A percentile compares a stretch with the other conserved stretches of the same genome.
phyloP scores from a whole-genome alignment of 768 basidiomycete genomes.

The Gymnopilus junonius region DNA sequence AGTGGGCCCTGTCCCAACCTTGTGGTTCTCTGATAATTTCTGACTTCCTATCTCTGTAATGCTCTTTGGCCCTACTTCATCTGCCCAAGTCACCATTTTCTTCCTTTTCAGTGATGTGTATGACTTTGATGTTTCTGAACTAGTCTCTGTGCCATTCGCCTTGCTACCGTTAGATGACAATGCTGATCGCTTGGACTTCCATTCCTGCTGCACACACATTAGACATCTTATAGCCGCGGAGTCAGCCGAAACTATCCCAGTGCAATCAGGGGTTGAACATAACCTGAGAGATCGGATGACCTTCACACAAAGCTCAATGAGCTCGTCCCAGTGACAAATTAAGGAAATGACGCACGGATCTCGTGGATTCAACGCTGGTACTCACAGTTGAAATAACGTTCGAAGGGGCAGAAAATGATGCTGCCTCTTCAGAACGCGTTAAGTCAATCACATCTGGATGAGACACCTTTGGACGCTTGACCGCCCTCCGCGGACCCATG shows the following conservation, averaged over 20 bases:
- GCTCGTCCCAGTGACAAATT: neutral
- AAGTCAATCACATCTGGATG: constrained; percentile 4
- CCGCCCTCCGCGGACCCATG: neutral
- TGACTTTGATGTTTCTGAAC: neutral
- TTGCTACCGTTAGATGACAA: neutral
- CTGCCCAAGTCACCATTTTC: constrained; percentile 42
- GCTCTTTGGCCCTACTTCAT: constrained; percentile 15
- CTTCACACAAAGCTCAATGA: neutral
- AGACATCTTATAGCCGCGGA: constrained; percentile 20
- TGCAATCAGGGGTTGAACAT: constrained; percentile 22
- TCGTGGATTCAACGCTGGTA: neutral
- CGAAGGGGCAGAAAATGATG: neutral
- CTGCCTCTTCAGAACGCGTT: neutral
- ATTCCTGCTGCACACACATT: constrained; percentile 17
- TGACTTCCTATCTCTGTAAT: neutral
- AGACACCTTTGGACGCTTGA: constrained; percentile 16
- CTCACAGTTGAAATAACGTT: neutral
- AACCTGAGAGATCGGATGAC: constrained; percentile 18
- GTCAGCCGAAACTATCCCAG: constrained; percentile 19
- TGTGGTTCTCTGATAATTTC: neutral
- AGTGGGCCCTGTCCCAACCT: neutral
- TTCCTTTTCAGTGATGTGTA: constrained; percentile 16
- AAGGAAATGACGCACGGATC: constrained; percentile 1
- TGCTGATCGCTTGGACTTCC: constrained; percentile 15
- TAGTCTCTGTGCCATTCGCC: neutral